A percentile compares a stretch with the other conserved stretches of the same genome.
phyloP scores from a whole-genome alignment of 2,329 filamentous ascomycete species.

The Orbilia blumenaviensis region DNA sequence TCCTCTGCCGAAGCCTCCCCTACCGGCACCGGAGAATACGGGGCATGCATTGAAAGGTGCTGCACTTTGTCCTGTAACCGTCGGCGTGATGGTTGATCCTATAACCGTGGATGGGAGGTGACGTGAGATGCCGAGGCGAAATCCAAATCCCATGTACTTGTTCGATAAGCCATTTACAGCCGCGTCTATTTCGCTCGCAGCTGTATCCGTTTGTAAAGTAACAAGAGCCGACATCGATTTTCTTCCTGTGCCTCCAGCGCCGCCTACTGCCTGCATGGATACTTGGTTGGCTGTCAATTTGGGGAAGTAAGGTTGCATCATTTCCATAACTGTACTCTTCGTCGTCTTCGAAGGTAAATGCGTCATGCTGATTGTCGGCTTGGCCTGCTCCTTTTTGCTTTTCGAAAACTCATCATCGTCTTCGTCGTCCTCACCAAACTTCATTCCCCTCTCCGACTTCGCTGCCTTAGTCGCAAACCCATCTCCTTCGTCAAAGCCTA shows the following conservation, averaged over 20 bases:
- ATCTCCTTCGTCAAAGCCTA: constrained; percentile 57
- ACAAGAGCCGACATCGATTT: constrained; percentile 81
- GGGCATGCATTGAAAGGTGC: constrained; percentile 79
- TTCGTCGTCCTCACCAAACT: constrained; percentile 67
- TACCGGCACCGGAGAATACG: constrained; percentile 65
- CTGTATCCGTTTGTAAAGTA: constrained; percentile 79
- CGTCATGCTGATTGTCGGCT: constrained; percentile 71
- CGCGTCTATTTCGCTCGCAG: constrained; percentile 82
- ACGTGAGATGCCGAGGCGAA: constrained; percentile 79
- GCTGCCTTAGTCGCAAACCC: constrained; percentile 22
- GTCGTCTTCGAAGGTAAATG: constrained; percentile 71
- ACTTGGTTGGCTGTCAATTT: constrained; percentile 76
- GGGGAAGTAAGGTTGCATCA: constrained; percentile 66
- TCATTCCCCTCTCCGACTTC: constrained; percentile 48
- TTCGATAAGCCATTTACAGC: constrained; percentile 82
- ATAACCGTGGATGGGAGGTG: constrained; percentile 81
- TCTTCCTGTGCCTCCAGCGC: constrained; percentile 69
- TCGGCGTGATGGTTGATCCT: constrained; percentile 65
- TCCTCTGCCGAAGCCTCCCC: constrained; percentile 66
- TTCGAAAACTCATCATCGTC: constrained; percentile 61
- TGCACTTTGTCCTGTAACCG: constrained; percentile 64
- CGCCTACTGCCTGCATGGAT: constrained; percentile 71
- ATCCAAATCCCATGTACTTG: constrained; percentile 81
- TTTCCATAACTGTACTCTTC: constrained; percentile 68
- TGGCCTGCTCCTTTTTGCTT: constrained; percentile 60